Percentiles rank a stretch among this genome's conserved stretches.
phyloP scores from a whole-genome alignment of 73 alveolate genomes.

The Urostyla sp. region DNA sequence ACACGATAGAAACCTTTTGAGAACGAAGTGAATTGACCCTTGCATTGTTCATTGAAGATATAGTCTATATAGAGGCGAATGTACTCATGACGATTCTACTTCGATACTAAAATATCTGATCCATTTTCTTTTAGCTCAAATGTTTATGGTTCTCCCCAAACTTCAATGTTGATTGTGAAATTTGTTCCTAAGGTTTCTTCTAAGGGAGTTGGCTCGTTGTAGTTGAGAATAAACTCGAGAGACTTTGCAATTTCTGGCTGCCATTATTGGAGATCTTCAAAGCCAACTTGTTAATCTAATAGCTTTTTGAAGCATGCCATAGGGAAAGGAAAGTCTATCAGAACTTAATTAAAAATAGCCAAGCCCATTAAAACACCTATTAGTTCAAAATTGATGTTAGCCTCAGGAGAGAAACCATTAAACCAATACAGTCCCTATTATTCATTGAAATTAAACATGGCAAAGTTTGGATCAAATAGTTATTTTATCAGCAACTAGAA shows the following conservation, averaged over 20 bases:
- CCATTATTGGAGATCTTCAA: slow-evolving; percentile 65
- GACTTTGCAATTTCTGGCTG: slow-evolving; percentile 45
- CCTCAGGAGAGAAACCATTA: slow-evolving; percentile 74
- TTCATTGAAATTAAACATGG: slow-evolving; percentile 76
- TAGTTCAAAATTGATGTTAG: slow-evolving; percentile 77
- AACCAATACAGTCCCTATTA: slow-evolving; percentile 72
- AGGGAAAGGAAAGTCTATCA: slow-evolving; percentile 81
- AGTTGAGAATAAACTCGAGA: slow-evolving; percentile 51
- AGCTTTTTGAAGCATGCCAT: slow-evolving; percentile 73
- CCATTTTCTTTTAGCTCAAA: slow-evolving; percentile 77
- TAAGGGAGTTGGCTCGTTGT: slow-evolving; percentile 26
- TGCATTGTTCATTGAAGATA: slow-evolving; percentile 71
- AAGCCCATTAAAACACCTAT: slow-evolving; percentile 85
- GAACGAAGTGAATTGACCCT: slow-evolving; percentile 57
- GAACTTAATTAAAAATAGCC: slow-evolving; percentile 79
- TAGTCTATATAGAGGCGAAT: slow-evolving; percentile 71
- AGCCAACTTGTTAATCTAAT: slow-evolving; percentile 14
- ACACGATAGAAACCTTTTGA: slow-evolving; percentile 75
- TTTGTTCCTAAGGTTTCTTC: slow-evolving; percentile 58
- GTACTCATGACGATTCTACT: slow-evolving; percentile 77
- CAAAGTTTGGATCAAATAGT: slow-evolving; percentile 65
- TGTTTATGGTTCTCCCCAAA: slow-evolving; percentile 62
- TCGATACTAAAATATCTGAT: slow-evolving; percentile 67
- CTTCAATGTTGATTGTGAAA: slow-evolving; percentile 68
- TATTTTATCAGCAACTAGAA: slow-evolving; percentile 75